A percentile compares a stretch with the other conserved stretches of the same genome.
Conservation (phyloP, 352 stramenopile genomes). For the Plasmopara halstedii region DNA sequence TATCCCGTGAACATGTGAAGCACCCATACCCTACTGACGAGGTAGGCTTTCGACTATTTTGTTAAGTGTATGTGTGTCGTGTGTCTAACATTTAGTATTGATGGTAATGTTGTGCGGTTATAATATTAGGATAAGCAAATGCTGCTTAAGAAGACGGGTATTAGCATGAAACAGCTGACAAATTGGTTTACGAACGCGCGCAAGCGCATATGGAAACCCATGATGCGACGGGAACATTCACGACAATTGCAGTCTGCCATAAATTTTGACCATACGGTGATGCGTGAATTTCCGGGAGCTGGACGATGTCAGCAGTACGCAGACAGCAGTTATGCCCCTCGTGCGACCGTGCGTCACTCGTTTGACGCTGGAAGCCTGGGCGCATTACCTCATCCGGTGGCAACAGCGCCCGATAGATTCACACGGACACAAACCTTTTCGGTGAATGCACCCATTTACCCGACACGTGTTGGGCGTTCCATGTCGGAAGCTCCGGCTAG, state of each 20-base stretch:
- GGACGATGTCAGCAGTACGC: conserved; percentile 21
- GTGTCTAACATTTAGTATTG: too few relatives aligned
- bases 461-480: conserved; percentile 44
- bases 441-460: conserved; percentile 22
- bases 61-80: too few relatives aligned
- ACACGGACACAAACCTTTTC: conserved; percentile 20
- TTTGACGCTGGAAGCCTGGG: conserved; percentile 63
- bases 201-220: conserved; percentile 87
- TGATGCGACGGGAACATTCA: conserved; percentile 82
- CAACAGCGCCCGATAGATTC: conserved; percentile 23
- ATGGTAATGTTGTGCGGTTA: too few relatives aligned
- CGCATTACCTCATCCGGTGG: conserved; percentile 13
- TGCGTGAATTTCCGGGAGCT: conserved; percentile 31
- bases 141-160: conserved; percentile 83
- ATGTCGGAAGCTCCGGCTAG: conserved; percentile 53
- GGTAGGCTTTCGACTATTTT: conserved; percentile 25
- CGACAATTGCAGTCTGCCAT: conserved; percentile 65
- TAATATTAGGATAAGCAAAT: conserved; percentile 88
- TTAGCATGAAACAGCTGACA: conserved; percentile 89
- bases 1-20: conserved; percentile 84
- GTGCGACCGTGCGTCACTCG: conserved; percentile 42
- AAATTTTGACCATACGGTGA: conserved; percentile 52
- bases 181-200: conserved; percentile 88
- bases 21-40: conserved; percentile 86
- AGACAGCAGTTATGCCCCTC: conserved; percentile 36